Percentiles rank a stretch among this genome's conserved stretches.
These are phyloP conservation scores for Cystobasidium pallidum DNA, from an alignment of 1,284 basidiomycete species.

Conservation along the genomic window DNA sequence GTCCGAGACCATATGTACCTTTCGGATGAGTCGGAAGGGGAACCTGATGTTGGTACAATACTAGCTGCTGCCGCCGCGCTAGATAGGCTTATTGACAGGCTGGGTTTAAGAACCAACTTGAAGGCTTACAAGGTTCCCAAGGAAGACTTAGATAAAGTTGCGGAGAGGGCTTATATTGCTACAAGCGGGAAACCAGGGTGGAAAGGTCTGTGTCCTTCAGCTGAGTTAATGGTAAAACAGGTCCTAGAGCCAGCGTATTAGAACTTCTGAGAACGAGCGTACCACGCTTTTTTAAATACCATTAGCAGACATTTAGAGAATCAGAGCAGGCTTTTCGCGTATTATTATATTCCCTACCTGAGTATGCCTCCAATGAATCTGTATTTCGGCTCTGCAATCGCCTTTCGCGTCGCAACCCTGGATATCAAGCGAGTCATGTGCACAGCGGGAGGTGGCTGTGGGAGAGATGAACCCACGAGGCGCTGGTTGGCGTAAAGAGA, in stretches of 20 bases:
- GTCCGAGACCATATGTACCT: conserved; percentile 16
- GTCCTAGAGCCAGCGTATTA: conserved; percentile 34
- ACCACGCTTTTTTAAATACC: too few relatives aligned
- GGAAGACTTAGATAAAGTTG: conserved; percentile 63
- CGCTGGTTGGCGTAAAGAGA: neutral
- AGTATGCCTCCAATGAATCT: too few relatives aligned
- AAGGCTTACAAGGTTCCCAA: conserved; percentile 66
- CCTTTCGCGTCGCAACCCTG: too few relatives aligned
- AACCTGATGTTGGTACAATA: conserved; percentile 23
- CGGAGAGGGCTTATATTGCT: conserved; percentile 57
- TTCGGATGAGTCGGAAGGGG: neutral
- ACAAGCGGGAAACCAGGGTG: conserved; percentile 30
- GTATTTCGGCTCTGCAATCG: too few relatives aligned
- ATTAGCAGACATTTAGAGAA: too few relatives aligned
- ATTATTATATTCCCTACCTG: too few relatives aligned
- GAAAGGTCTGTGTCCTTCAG: conserved; percentile 35
- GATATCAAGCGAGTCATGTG: too few relatives aligned
- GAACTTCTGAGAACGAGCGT: too few relatives aligned
- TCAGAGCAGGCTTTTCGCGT: too few relatives aligned
- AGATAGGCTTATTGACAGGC: conserved; percentile 62
- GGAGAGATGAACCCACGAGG: too few relatives aligned
- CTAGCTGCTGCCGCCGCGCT: conserved; percentile 21
- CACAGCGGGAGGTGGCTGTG: too few relatives aligned
- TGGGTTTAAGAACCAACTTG: conserved; percentile 66
- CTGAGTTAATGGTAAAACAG: conserved; percentile 16